Conservation (phyloP, 176 grass and related monocot genomes). For the Cenchrus americanus region DNA sequence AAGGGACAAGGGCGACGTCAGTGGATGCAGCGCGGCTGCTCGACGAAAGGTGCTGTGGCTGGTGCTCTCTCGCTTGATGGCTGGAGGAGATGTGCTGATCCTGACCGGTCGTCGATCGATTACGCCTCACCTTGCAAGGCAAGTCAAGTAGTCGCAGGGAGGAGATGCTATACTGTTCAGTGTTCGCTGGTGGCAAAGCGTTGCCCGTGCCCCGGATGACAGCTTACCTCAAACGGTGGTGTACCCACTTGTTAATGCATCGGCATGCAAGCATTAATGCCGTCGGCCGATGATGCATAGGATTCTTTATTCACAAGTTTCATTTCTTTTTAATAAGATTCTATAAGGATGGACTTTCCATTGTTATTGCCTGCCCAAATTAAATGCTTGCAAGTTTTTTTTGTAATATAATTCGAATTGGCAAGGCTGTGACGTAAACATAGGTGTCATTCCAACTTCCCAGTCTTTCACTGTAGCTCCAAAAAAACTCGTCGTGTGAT, state of each 20-base stretch:
- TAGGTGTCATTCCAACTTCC: not conserved
- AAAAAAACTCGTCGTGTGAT: too few relatives aligned
- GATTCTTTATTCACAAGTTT: not conserved
- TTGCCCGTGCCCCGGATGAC: not conserved
- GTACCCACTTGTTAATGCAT: too few relatives aligned
- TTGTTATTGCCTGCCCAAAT: not conserved
- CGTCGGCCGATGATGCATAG: not conserved
- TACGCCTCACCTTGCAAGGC: slow-evolving; percentile 33
- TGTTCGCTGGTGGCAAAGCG: not conserved
- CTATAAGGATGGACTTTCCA: not conserved
- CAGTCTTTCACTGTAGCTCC: too few relatives aligned
- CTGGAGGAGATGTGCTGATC: not conserved
- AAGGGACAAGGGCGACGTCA: not conserved
- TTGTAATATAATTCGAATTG: too few relatives aligned
- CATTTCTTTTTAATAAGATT: not conserved
- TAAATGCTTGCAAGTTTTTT: not conserved
- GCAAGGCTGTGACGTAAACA: not conserved
- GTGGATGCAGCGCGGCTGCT: not conserved
- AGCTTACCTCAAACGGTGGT: too few relatives aligned
- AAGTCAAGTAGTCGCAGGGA: not conserved
- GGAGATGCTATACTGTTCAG: not conserved
- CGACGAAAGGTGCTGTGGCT: not conserved
- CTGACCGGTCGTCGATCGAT: not conserved
- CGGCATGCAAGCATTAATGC: not conserved
- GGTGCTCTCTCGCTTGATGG: not conserved